Percentiles rank a stretch among this genome's conserved stretches.
Evolutionary conservation across 306 rosid species (phyloP).

Genomic region (Myrica gale): DNA sequence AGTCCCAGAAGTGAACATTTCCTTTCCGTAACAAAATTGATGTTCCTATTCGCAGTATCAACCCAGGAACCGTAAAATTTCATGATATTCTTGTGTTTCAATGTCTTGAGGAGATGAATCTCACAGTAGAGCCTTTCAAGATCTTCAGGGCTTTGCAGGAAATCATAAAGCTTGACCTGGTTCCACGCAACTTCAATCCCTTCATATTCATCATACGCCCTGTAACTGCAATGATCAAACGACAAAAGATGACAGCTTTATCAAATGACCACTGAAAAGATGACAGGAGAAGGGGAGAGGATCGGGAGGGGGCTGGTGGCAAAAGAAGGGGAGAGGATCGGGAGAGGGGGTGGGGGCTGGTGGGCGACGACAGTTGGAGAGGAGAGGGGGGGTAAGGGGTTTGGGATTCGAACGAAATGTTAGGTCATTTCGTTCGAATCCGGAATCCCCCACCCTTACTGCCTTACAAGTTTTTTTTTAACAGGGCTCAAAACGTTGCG

Average conservation of each 20-base stretch:
- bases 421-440: too few species aligned
- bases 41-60: constrained; percentile 77
- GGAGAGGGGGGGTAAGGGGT: too few species aligned
- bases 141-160: constrained; percentile 87
- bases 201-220: constrained; percentile 91
- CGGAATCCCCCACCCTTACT: too few species aligned
- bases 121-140: constrained; percentile 94
- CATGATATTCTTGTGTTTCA: constrained; percentile 87
- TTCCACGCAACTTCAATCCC: constrained; percentile 99
- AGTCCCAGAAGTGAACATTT: constrained; percentile 98
- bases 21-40: constrained; percentile 92
- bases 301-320: too few species aligned
- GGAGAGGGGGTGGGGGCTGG: too few species aligned
- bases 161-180: constrained; percentile 84
- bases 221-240: constrained; percentile 54
- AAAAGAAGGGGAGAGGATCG: too few species aligned
- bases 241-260: constrained; percentile 9
- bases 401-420: too few species aligned
- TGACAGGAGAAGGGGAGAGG: too few species aligned
- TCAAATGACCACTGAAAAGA: constrained; percentile 25
- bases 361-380: too few species aligned
- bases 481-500: too few species aligned
- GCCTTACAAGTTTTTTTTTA: too few species aligned
- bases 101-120: constrained; percentile 85
- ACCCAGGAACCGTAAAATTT: constrained; percentile 93